Evolutionary conservation across 2,329 filamentous ascomycete genomes (phyloP).

Genomic region (Exophiala bonariae): DNA sequence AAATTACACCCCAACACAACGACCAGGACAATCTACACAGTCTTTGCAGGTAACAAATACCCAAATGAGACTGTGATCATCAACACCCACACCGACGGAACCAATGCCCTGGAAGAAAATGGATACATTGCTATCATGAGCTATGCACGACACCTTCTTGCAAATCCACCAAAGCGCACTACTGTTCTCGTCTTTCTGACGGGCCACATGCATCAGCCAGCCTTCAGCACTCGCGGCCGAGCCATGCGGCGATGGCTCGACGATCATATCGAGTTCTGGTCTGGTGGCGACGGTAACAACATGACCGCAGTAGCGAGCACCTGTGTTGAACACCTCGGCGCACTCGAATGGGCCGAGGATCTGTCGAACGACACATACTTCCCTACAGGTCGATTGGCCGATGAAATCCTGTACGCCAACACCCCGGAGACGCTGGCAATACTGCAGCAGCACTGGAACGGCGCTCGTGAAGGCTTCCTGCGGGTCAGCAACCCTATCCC

Average conservation of each 20-base stretch:
- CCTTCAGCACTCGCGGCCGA: conserved; percentile 6
- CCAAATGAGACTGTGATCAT: conserved; percentile 11
- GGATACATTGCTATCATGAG: conserved; percentile 7
- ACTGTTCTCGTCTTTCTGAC: conserved; percentile 3
- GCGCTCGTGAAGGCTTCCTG: conserved; percentile 1
- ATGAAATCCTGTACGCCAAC: conserved; percentile 7
- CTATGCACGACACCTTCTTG: not conserved
- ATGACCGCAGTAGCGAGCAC: conserved; percentile 2
- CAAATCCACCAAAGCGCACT: not conserved
- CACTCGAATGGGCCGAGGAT: conserved; percentile 7
- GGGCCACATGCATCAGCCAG: conserved; percentile 9
- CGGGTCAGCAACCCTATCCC: conserved; percentile 6
- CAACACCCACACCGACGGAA: conserved; percentile 12
- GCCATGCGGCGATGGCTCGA: conserved; percentile 4
- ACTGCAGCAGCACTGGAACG: conserved; percentile 2
- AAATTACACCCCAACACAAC: conserved; percentile 3
- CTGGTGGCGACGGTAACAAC: not conserved
- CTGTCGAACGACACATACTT: conserved; percentile 2
- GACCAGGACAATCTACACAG: conserved; percentile 5
- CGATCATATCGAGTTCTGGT: conserved; percentile 5
- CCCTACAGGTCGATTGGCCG: not conserved
- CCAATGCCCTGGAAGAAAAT: conserved; percentile 12
- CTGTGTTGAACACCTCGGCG: conserved; percentile 11
- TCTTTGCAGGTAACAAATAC: conserved; percentile 6
- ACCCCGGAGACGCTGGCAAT: not conserved